A percentile compares a stretch with the other conserved stretches of the same genome.
Conservation (phyloP, 768 basidiomycete genomes). For the Lyophyllum semitale region DNA sequence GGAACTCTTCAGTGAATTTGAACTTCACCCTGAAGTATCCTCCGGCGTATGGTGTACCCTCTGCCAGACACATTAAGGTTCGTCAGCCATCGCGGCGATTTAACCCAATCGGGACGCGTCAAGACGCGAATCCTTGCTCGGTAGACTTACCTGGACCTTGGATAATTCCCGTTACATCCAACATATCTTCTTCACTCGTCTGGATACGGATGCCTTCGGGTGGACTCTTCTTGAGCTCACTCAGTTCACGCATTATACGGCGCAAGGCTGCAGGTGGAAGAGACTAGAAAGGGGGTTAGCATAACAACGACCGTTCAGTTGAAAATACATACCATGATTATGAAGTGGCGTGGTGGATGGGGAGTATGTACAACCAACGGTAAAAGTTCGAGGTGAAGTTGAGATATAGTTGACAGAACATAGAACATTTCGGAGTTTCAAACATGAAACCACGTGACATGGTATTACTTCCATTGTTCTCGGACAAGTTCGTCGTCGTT, state of each 20-base stretch:
- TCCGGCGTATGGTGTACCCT: slow-evolving; percentile 67
- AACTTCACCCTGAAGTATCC: slow-evolving; percentile 79
- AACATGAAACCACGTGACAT: not conserved
- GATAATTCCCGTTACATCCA: slow-evolving; percentile 86
- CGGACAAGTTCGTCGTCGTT: no score
- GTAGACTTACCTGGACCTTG: slow-evolving; percentile 79
- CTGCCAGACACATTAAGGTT: slow-evolving; percentile 28
- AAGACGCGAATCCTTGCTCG: slow-evolving; percentile 8
- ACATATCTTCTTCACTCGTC: slow-evolving; percentile 84
- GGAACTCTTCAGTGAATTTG: slow-evolving; percentile 91
- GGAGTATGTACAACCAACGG: not conserved
- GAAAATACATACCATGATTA: slow-evolving; percentile 17
- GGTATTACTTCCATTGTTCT: not conserved
- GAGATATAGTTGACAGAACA: not conserved
- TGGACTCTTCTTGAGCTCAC: slow-evolving; percentile 77
- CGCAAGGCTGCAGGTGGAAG: slow-evolving; percentile 66
- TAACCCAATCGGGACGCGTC: slow-evolving; percentile 16
- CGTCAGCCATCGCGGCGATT: slow-evolving; percentile 26
- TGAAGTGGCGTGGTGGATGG: not conserved
- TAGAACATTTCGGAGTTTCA: slow-evolving; percentile 7
- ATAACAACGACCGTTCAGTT: not conserved
- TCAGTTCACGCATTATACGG: slow-evolving; percentile 85
- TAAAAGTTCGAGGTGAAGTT: slow-evolving; percentile 12
- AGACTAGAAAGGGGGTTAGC: slow-evolving; percentile 28
- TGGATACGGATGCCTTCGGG: slow-evolving; percentile 92